Conservation (phyloP, 139 green algal species). For the Tetraselmis chui region DNA sequence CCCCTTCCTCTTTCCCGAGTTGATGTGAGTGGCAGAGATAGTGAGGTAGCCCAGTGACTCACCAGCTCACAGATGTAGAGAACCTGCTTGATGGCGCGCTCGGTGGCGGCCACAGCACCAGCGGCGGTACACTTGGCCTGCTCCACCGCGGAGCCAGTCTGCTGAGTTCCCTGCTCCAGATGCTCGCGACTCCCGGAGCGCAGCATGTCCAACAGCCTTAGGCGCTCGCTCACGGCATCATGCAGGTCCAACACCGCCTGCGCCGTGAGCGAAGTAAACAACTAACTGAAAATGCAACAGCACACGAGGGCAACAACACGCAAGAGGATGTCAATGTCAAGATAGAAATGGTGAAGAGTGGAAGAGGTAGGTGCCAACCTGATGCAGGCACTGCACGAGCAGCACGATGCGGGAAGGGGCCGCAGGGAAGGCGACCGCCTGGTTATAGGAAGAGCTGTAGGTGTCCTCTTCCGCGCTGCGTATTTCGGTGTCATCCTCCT, state of each 20-base stretch:
- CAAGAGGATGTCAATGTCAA: no score
- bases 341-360: no score
- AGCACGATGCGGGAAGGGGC: neutral
- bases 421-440: neutral
- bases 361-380: no score
- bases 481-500: neutral
- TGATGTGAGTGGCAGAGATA: no score
- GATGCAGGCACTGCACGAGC: neutral
- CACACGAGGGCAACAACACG: no score
- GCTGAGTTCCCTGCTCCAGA: neutral
- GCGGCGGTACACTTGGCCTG: neutral
- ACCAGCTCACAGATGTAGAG: neutral
- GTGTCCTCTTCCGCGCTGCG: neutral
- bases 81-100: neutral
- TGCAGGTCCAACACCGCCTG: neutral
- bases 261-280: no score
- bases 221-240: neutral
- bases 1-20: no score
- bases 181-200: neutral
- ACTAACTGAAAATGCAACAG: no score
- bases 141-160: neutral
- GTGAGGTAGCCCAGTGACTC: no score
- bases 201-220: neutral
- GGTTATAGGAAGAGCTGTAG: no score
- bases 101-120: neutral